Percentiles rank a stretch among this genome's conserved stretches.
Conservation (phyloP, 2,329 filamentous ascomycete genomes). For the Dichotomopilus funicola region DNA sequence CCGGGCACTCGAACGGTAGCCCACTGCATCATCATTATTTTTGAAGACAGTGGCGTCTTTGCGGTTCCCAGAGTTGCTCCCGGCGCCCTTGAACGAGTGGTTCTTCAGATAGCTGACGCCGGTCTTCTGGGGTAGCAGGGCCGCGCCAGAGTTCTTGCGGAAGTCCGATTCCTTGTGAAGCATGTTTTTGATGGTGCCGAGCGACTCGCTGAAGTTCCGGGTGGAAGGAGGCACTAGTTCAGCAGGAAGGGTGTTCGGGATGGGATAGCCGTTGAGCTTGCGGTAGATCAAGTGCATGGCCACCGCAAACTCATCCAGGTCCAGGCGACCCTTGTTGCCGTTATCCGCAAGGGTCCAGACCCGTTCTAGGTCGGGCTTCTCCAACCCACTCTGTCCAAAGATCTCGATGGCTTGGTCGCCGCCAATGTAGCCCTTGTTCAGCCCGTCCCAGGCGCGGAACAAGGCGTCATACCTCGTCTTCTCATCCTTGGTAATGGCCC, state of each 20-base stretch:
- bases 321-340: conserved; percentile 86
- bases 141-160: conserved; percentile 81
- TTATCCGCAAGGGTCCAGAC: conserved; percentile 95
- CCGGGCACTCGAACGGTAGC: conserved; percentile 89
- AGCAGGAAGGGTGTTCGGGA: conserved; percentile 79
- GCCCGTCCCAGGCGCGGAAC: conserved; percentile 94
- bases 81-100: conserved; percentile 74
- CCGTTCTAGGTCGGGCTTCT: conserved; percentile 81
- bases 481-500: conserved; percentile 98
- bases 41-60: conserved; percentile 97
- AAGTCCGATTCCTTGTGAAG: conserved; percentile 84
- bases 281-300: conserved; percentile 99
- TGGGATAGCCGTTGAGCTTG: conserved; percentile 90
- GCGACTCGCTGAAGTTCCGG: conserved; percentile 84
- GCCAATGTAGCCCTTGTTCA: conserved; percentile 85
- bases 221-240: conserved; percentile 94
- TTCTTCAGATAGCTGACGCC: conserved; percentile 98
- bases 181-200: conserved; percentile 86
- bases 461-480: conserved; percentile 94
- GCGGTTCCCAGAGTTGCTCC: conserved; percentile 53
- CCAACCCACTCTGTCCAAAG: conserved; percentile 89
- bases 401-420: conserved; percentile 95
- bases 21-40: conserved; percentile 88
- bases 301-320: conserved; percentile 95
- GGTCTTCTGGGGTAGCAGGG: conserved; percentile 87